These are phyloP conservation scores for Aspergillus pseudotamarii DNA, from an alignment of 2,329 filamentous ascomycete genomes.

Conservation along the genomic window DNA sequence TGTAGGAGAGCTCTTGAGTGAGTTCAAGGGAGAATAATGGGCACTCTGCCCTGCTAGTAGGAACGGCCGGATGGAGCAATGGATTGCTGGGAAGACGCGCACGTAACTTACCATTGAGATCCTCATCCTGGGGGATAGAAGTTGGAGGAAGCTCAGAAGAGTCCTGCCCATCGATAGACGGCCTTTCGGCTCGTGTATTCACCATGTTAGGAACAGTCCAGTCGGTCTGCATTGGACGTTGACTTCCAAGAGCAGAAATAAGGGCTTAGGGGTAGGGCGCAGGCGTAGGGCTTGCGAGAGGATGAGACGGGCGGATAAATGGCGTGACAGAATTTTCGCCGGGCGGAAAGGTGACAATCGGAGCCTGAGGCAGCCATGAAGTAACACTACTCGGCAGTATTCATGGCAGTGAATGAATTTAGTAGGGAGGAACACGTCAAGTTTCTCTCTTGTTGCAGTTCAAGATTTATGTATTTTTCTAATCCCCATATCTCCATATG, in stretches of 20 bases:
- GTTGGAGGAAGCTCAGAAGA: slow-evolving; percentile 34
- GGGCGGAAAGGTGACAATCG: background rate
- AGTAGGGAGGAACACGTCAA: background rate
- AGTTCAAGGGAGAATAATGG: background rate
- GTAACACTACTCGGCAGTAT: background rate
- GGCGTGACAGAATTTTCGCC: slow-evolving; percentile 27
- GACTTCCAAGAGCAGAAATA: slow-evolving; percentile 51
- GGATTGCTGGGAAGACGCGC: background rate
- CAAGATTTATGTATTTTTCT: background rate
- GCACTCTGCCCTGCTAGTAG: background rate
- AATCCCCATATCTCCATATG: background rate
- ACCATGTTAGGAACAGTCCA: slow-evolving; percentile 34
- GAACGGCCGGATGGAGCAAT: slow-evolving; percentile 1
- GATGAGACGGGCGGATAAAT: slow-evolving; percentile 21
- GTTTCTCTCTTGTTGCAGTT: background rate
- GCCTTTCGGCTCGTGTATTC: slow-evolving; percentile 31
- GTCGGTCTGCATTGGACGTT: slow-evolving; percentile 26
- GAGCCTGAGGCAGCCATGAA: background rate
- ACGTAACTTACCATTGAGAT: slow-evolving; percentile 37
- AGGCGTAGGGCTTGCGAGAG: slow-evolving; percentile 44
- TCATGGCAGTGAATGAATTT: background rate
- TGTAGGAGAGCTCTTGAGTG: background rate
- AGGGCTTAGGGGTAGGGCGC: slow-evolving; percentile 53
- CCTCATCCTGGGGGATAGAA: slow-evolving; percentile 29
- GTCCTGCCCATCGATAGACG: slow-evolving; percentile 33